These are phyloP conservation scores for Fusarium ambrosium DNA, from an alignment of 2,329 filamentous ascomycete genomes.

Conservation along the genomic window DNA sequence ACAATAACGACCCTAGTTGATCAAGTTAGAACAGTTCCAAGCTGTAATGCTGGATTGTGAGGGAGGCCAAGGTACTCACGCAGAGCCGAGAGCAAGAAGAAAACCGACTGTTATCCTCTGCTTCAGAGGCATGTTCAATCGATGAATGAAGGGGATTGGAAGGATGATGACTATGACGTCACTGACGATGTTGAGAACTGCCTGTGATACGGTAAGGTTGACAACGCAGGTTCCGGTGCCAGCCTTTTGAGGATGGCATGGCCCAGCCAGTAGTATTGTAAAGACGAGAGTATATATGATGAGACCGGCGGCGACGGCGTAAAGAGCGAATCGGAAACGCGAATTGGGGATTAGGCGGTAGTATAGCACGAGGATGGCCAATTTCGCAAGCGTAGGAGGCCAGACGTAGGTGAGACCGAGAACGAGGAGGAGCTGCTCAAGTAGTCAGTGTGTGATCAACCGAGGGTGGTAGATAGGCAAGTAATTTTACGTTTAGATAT, in stretches of 20 bases:
- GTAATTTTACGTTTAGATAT: not conserved
- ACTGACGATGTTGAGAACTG: conserved; percentile 14
- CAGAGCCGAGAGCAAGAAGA: conserved; percentile 10
- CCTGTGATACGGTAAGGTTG: conserved; percentile 10
- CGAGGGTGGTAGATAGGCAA: not conserved
- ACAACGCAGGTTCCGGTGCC: conserved; percentile 5
- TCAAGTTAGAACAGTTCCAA: not conserved
- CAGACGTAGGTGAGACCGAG: conserved; percentile 14
- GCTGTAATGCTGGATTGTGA: not conserved
- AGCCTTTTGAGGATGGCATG: conserved; percentile 12
- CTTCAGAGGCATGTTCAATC: conserved; percentile 9
- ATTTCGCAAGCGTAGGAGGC: conserved; percentile 15
- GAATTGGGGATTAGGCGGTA: conserved; percentile 1
- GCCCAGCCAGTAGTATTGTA: not conserved
- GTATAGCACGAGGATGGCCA: conserved; percentile 12
- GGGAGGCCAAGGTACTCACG: not conserved
- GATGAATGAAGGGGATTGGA: conserved; percentile 1
- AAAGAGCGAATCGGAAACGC: not conserved
- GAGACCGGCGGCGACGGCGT: not conserved
- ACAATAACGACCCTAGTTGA: conserved; percentile 6
- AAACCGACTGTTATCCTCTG: conserved; percentile 5
- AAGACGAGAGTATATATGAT: conserved; percentile 13
- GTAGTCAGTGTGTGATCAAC: not conserved
- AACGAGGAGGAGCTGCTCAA: not conserved
- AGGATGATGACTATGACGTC: conserved; percentile 4